A percentile compares a stretch with the other conserved stretches of the same genome.
These are phyloP conservation scores for Tephrocybe sp. DNA, from an alignment of 768 basidiomycete species.

Conservation along the genomic window DNA sequence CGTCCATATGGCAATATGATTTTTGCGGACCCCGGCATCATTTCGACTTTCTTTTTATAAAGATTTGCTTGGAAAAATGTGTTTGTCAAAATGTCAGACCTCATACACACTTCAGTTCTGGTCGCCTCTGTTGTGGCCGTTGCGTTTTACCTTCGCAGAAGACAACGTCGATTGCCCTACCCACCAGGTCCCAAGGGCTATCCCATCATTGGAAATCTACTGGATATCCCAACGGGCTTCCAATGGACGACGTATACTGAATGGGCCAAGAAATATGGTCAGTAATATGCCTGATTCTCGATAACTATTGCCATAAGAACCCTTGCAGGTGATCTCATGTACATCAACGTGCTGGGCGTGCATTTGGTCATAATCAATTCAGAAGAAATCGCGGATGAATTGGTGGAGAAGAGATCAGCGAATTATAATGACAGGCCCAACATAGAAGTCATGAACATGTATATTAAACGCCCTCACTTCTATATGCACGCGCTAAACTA, in stretches of 20 bases:
- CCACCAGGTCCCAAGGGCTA: constrained; percentile 17
- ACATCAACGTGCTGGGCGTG: constrained; percentile 14
- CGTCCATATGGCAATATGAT: too few relatives aligned
- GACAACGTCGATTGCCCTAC: constrained; percentile 4
- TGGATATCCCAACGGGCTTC: constrained; percentile 19
- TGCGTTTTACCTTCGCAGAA: not conserved
- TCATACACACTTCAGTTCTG: not conserved
- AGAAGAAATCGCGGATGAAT: constrained; percentile 11
- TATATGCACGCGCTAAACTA: not conserved
- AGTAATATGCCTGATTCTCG: not conserved
- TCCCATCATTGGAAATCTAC: constrained; percentile 25
- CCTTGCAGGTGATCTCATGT: constrained; percentile 11
- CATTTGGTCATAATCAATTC: constrained; percentile 17
- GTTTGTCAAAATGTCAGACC: constrained; percentile 5
- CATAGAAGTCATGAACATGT: constrained; percentile 12
- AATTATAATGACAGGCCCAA: constrained; percentile 15
- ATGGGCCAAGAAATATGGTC: constrained; percentile 17
- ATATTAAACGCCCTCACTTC: not conserved
- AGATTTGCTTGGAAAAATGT: too few relatives aligned
- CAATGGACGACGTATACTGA: constrained; percentile 22
- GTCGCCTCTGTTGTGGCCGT: not conserved
- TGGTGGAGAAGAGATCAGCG: constrained; percentile 16
- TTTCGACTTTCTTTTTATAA: too few relatives aligned
- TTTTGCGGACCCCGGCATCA: too few relatives aligned
- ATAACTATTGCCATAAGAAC: not conserved